A percentile compares a stretch with the other conserved stretches of the same genome.
phyloP scores from a whole-genome alignment of 2,329 filamentous ascomycete species.

The Mollisia scopiformis region DNA sequence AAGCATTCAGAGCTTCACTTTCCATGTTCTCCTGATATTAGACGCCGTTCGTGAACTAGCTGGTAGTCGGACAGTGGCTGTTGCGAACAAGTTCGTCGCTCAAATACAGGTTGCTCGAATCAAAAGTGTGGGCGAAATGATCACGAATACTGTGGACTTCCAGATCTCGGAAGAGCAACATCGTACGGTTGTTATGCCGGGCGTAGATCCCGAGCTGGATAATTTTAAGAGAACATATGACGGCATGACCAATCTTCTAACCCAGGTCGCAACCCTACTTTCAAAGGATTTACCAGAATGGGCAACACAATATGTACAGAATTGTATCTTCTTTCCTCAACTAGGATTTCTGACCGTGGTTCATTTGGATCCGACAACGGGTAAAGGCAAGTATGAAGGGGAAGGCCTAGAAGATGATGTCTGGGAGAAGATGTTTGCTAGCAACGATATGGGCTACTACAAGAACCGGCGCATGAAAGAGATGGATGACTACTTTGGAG shows the following conservation, averaged over 20 bases:
- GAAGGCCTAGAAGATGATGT: conserved; percentile 54
- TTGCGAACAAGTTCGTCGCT: conserved; percentile 61
- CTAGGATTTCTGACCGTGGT: conserved; percentile 87
- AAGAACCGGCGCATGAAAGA: conserved; percentile 83
- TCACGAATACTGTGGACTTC: conserved; percentile 80
- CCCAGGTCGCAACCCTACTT: conserved; percentile 67
- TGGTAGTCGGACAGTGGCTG: conserved; percentile 52
- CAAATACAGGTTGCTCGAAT: conserved; percentile 62
- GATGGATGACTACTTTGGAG: conserved; percentile 80
- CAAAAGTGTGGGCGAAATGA: conserved; percentile 67
- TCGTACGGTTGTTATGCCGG: conserved; percentile 72
- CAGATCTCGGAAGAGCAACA: conserved; percentile 68
- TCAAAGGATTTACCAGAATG: conserved; percentile 63
- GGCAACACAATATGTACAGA: conserved; percentile 57
- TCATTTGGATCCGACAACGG: conserved; percentile 59
- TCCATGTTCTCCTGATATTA: conserved; percentile 69
- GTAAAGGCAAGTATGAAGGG: conserved; percentile 66
- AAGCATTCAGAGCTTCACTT: conserved; percentile 71
- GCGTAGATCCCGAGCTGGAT: conserved; percentile 77
- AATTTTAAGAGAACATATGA: conserved; percentile 76
- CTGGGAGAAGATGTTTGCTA: conserved; percentile 81
- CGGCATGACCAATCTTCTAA: conserved; percentile 75
- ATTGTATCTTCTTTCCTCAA: conserved; percentile 90
- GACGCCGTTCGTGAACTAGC: conserved; percentile 62
- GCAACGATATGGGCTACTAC: conserved; percentile 76